Conservation (phyloP, 2,329 filamentous ascomycete genomes). For the Claviceps spartinae region DNA sequence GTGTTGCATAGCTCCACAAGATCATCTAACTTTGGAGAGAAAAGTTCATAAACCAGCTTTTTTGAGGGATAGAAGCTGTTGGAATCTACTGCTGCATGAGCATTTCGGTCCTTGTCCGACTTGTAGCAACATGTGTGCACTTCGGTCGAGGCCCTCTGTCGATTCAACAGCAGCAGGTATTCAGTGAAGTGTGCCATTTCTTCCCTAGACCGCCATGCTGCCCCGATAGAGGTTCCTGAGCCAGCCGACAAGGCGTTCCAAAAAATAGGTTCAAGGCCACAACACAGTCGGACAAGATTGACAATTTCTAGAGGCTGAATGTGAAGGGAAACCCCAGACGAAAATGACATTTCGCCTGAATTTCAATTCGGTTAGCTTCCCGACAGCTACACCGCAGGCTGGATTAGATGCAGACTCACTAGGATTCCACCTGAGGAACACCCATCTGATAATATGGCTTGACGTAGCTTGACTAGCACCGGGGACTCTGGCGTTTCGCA, state of each 20-base stretch:
- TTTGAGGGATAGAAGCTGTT: conserved; percentile 27
- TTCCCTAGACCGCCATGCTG: conserved; percentile 32
- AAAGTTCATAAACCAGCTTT: conserved; percentile 39
- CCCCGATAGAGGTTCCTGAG: conserved; percentile 34
- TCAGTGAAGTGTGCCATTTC: conserved; percentile 31
- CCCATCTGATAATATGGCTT: conserved; percentile 66
- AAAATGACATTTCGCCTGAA: conserved; percentile 53
- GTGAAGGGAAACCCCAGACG: conserved; percentile 49
- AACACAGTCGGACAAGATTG: conserved; percentile 55
- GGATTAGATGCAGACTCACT: conserved; percentile 36
- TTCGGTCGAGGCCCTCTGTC: conserved; percentile 1
- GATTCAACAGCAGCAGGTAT: conserved; percentile 42
- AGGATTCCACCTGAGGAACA: conserved; percentile 70
- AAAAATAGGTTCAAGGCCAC: conserved; percentile 33
- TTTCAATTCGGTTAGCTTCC: not conserved
- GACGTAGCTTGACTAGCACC: conserved; percentile 53
- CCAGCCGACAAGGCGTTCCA: conserved; percentile 19
- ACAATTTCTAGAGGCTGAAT: conserved; percentile 52
- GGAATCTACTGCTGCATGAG: conserved; percentile 15
- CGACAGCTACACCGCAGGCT: not conserved
- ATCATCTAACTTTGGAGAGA: conserved; percentile 39
- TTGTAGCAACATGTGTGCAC: conserved; percentile 1
- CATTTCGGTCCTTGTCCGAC: conserved; percentile 4
- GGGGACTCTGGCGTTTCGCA: conserved; percentile 54
- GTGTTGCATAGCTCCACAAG: conserved; percentile 31